phyloP scores from a whole-genome alignment of 2,329 filamentous ascomycete genomes.

The Neofusicoccum sp. region DNA sequence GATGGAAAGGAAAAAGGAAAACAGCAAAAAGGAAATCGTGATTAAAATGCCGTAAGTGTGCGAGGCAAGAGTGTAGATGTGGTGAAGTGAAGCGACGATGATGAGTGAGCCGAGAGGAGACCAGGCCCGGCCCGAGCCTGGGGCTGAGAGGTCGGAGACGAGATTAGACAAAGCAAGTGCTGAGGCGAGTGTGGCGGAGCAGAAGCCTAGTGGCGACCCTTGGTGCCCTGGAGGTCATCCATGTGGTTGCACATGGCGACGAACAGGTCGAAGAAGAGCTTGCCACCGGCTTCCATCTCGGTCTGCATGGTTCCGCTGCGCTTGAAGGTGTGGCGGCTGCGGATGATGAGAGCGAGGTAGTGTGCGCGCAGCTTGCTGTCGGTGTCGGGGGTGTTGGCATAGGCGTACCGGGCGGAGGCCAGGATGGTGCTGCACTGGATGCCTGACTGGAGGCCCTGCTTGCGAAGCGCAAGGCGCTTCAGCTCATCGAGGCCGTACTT shows the following conservation, averaged over 20 bases:
- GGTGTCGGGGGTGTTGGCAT: constrained; percentile 81
- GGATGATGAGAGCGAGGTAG: constrained; percentile 89
- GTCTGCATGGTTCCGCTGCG: constrained; percentile 92
- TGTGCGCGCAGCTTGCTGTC: constrained; percentile 90
- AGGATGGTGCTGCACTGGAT: constrained; percentile 84
- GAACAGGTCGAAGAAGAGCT: constrained; percentile 90
- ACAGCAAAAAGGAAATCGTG: not conserved
- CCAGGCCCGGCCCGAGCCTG: not conserved
- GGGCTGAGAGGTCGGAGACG: not conserved
- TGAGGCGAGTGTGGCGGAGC: not conserved
- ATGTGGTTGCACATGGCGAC: constrained; percentile 92
- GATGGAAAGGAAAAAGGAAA: not conserved
- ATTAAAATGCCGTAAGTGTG: constrained; percentile 3
- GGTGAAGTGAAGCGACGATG: not conserved
- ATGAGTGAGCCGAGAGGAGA: not conserved
- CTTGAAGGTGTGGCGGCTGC: constrained; percentile 84
- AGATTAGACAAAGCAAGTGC: not conserved
- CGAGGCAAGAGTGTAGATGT: not conserved
- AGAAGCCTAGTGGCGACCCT: not conserved
- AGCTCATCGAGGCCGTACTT: constrained; percentile 81
- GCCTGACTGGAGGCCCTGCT: constrained; percentile 83
- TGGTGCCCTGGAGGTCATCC: constrained; percentile 32
- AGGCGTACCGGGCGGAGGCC: constrained; percentile 83
- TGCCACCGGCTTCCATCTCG: constrained; percentile 86
- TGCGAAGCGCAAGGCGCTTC: constrained; percentile 79